A percentile compares a stretch with the other conserved stretches of the same genome.
Evolutionary conservation across 2,329 filamentous ascomycete species (phyloP).

Genomic region (Huntiella bhutanensis): DNA sequence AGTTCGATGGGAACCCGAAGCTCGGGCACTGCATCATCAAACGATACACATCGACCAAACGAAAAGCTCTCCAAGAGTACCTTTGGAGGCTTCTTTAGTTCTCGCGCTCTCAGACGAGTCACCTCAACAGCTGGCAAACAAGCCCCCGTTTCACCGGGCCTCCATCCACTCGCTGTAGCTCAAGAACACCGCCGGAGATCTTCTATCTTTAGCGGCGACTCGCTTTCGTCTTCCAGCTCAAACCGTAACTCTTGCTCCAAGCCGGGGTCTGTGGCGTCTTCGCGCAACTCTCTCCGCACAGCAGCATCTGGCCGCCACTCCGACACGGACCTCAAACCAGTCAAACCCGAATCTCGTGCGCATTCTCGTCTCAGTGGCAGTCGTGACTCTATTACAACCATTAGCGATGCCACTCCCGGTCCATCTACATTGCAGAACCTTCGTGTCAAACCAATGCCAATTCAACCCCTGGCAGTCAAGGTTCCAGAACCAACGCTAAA

Average conservation of each 20-base stretch:
- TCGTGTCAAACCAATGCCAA: conserved; percentile 1
- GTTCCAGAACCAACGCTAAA: neutral
- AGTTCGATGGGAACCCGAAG: conserved; percentile 25
- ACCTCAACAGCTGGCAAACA: conserved; percentile 13
- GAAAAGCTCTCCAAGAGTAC: conserved; percentile 17
- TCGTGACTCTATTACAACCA: conserved; percentile 5
- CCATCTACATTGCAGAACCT: conserved; percentile 3
- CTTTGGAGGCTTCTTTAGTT: conserved; percentile 25
- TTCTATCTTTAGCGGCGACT: conserved; percentile 9
- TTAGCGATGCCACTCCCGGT: conserved; percentile 2
- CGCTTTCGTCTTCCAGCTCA: conserved; percentile 5
- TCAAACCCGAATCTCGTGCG: conserved; percentile 3
- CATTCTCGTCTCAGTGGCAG: conserved; percentile 2
- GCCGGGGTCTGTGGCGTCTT: conserved; percentile 4
- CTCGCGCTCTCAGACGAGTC: conserved; percentile 21
- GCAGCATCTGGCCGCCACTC: neutral
- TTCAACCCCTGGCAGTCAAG: neutral
- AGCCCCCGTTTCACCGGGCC: conserved; percentile 11
- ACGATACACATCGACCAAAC: neutral
- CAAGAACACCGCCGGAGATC: conserved; percentile 1
- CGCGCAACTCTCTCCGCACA: conserved; percentile 5
- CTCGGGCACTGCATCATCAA: conserved; percentile 18
- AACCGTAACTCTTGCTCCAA: conserved; percentile 1
- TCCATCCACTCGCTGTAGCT: conserved; percentile 2
- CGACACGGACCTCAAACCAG: conserved; percentile 3